Conservation (phyloP, 805 yeast species). For the Candida takata region DNA sequence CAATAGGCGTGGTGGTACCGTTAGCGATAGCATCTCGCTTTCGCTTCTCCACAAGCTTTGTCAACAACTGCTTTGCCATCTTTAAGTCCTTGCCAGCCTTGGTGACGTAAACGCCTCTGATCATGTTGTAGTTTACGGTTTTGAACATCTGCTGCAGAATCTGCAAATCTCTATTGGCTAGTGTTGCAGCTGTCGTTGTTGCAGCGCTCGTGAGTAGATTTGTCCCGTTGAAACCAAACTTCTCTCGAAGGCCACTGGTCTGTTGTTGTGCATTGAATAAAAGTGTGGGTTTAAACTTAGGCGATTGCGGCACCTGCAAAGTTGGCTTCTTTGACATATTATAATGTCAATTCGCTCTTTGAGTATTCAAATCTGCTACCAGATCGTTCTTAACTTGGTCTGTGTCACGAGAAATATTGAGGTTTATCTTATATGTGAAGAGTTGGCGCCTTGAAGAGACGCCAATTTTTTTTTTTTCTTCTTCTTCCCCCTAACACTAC, state of each 20-base stretch:
- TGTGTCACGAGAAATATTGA: too few relatives aligned
- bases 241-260: conserved; percentile 29
- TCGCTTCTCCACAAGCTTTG: conserved; percentile 25
- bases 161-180: conserved; percentile 18
- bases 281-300: conserved; percentile 22
- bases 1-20: neutral
- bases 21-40: conserved; percentile 13
- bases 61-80: conserved; percentile 27
- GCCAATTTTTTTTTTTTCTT: too few relatives aligned
- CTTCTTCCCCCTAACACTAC: too few relatives aligned
- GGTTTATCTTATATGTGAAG: too few relatives aligned
- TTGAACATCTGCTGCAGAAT: conserved; percentile 25
- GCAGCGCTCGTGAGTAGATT: conserved; percentile 11
- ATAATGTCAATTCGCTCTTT: too few relatives aligned
- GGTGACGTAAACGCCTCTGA: conserved; percentile 32
- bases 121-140: conserved; percentile 27
- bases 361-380: too few relatives aligned
- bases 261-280: conserved; percentile 8
- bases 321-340: conserved; percentile 17
- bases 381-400: too few relatives aligned
- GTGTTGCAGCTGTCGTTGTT: conserved; percentile 4
- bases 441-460: too few relatives aligned
- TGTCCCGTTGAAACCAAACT: conserved; percentile 34
- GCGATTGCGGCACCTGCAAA: conserved; percentile 46
- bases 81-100: conserved; percentile 29